Conservation (phyloP, 768 basidiomycete genomes). For the Rhizopogon vinicolor region DNA sequence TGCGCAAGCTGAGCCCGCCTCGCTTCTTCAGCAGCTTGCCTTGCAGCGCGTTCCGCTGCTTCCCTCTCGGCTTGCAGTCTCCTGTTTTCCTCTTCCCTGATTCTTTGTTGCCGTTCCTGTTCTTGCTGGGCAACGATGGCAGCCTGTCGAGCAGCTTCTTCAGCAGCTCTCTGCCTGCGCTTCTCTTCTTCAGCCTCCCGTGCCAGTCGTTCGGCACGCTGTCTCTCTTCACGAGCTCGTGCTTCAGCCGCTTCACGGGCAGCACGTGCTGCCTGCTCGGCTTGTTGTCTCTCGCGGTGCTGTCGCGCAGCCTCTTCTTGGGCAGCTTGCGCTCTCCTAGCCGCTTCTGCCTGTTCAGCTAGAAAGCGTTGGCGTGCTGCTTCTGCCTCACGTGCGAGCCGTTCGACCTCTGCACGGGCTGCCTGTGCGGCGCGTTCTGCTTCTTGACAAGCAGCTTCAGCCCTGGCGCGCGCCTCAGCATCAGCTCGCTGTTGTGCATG, state of each 20-base stretch:
- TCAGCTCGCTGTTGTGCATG: slow-evolving; percentile 14
- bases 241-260: slow-evolving; percentile 21
- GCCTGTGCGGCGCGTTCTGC: slow-evolving; percentile 21
- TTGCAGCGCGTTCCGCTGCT: slow-evolving; percentile 21
- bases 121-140: slow-evolving; percentile 20
- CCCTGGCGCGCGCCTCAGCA: neutral
- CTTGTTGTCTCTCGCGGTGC: slow-evolving; percentile 16
- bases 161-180: slow-evolving; percentile 9
- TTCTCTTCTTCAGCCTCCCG: slow-evolving; percentile 19
- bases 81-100: slow-evolving; percentile 6
- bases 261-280: slow-evolving; percentile 15
- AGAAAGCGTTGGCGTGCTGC: neutral
- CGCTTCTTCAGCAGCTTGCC: slow-evolving; percentile 17
- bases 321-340: slow-evolving; percentile 17
- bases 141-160: slow-evolving; percentile 19
- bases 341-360: neutral
- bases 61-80: slow-evolving; percentile 8
- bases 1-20: slow-evolving; percentile 14
- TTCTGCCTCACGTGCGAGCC: slow-evolving; percentile 3
- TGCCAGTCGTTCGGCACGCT: slow-evolving; percentile 12
- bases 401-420: slow-evolving; percentile 19
- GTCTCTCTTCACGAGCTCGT: slow-evolving; percentile 18
- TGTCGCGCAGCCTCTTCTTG: slow-evolving; percentile 18
- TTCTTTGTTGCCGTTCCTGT: slow-evolving; percentile 17
- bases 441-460: slow-evolving; percentile 6